Conservation (phyloP, 2,329 filamentous ascomycete species). For the Graphilbum fragrans region DNA sequence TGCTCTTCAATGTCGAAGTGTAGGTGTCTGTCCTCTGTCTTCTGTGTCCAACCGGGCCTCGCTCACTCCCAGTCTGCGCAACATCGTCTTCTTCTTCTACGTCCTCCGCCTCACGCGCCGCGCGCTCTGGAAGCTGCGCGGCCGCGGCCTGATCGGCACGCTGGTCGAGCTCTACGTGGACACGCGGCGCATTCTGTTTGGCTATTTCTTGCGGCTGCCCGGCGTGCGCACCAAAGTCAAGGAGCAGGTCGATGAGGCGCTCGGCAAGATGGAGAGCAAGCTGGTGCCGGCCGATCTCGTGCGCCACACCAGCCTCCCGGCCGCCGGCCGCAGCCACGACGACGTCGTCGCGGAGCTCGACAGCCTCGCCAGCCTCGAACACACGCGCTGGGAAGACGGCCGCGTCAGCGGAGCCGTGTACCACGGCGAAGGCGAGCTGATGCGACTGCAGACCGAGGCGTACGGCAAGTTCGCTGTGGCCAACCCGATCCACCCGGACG, state of each 20-base stretch:
- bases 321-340: slow-evolving; percentile 72
- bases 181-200: slow-evolving; percentile 63
- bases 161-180: slow-evolving; percentile 61
- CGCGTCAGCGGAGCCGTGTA: slow-evolving; percentile 92
- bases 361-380: slow-evolving; percentile 72
- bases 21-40: not conserved
- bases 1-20: not conserved
- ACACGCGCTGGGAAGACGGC: slow-evolving; percentile 94
- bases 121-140: slow-evolving; percentile 72
- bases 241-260: slow-evolving; percentile 68
- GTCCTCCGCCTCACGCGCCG: slow-evolving; percentile 72
- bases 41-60: not conserved
- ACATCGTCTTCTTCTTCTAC: slow-evolving; percentile 83
- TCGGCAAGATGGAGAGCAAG: slow-evolving; percentile 72
- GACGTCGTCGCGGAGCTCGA: slow-evolving; percentile 69
- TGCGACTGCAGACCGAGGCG: slow-evolving; percentile 80
- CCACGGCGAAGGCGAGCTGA: slow-evolving; percentile 73
- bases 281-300: slow-evolving; percentile 59
- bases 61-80: slow-evolving; percentile 55
- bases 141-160: slow-evolving; percentile 76
- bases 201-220: slow-evolving; percentile 73
- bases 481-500: slow-evolving; percentile 95
- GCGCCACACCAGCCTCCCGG: slow-evolving; percentile 65
- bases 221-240: slow-evolving; percentile 79
- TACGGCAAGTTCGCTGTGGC: slow-evolving; percentile 90